A percentile compares a stretch with the other conserved stretches of the same genome.
These are phyloP conservation scores for Bryoglossum gracile DNA, from an alignment of 495 filamentous ascomycete species.

Conservation along the genomic window DNA sequence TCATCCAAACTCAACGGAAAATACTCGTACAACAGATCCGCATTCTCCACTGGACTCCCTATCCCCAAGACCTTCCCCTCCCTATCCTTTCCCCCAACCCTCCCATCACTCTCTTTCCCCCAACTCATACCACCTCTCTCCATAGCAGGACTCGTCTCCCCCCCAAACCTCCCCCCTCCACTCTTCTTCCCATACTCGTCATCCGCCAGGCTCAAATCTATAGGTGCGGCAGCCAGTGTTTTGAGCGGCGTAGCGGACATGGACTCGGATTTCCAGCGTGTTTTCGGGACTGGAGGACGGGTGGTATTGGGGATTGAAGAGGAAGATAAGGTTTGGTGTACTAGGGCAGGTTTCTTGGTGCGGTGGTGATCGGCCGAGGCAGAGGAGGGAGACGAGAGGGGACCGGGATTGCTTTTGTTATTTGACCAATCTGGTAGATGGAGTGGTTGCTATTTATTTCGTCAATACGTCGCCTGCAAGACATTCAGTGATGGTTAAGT, in stretches of 20 bases:
- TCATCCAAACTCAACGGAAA: conserved; percentile 85
- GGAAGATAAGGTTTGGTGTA: conserved; percentile 20
- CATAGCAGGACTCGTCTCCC: conserved; percentile 21
- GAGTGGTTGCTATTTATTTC: conserved; percentile 15
- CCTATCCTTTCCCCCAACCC: conserved; percentile 9
- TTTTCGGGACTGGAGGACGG: conserved; percentile 22
- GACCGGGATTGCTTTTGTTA: not conserved
- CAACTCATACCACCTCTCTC: conserved; percentile 10
- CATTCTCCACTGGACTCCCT: conserved; percentile 59
- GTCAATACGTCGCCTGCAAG: not conserved
- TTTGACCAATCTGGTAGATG: conserved; percentile 22
- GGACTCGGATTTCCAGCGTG: conserved; percentile 20
- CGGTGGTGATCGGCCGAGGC: conserved; percentile 9
- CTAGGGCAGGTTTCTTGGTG: conserved; percentile 21
- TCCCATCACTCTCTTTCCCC: conserved; percentile 18
- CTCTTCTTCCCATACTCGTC: conserved; percentile 48
- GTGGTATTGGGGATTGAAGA: conserved; percentile 17
- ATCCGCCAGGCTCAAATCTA: conserved; percentile 68
- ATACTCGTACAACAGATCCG: conserved; percentile 83
- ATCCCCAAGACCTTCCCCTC: not conserved
- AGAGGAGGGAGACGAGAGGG: not conserved
- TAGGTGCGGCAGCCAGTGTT: conserved; percentile 43
- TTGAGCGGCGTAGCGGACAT: not conserved
- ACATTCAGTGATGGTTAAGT: not conserved
- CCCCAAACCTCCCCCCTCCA: conserved; percentile 15